These are phyloP conservation scores for Cryphonectria carpinicola DNA, from an alignment of 2,329 filamentous ascomycete species.

Conservation along the genomic window DNA sequence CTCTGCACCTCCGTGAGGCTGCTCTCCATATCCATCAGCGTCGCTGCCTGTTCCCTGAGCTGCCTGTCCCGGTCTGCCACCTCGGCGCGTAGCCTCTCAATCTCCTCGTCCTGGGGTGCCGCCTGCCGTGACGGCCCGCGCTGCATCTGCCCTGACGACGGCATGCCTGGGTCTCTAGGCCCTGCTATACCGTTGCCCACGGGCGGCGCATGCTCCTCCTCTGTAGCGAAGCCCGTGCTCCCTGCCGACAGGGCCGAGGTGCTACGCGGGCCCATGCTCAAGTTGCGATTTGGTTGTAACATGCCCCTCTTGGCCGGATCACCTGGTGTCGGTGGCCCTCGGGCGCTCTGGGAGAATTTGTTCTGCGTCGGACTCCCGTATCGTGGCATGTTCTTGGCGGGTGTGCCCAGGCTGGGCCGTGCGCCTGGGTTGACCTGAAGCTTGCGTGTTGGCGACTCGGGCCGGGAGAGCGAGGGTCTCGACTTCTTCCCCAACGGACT, in stretches of 20 bases:
- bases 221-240: constrained; percentile 50
- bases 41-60: constrained; percentile 83
- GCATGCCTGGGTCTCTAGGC: constrained; percentile 37
- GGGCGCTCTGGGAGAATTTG: constrained; percentile 67
- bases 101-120: constrained; percentile 66
- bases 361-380: constrained; percentile 63
- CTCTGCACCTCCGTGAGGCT: constrained; percentile 77
- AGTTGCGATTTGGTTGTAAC: constrained; percentile 52
- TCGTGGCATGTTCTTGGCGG: constrained; percentile 57
- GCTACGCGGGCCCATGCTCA: constrained; percentile 60
- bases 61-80: constrained; percentile 85
- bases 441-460: constrained; percentile 82
- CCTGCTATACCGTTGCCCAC: constrained; percentile 54
- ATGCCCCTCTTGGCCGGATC: constrained; percentile 61
- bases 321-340: constrained; percentile 54
- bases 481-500: constrained; percentile 74
- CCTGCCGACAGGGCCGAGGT: constrained; percentile 59
- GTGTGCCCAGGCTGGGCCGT: constrained; percentile 61
- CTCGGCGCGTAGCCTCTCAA: constrained; percentile 72
- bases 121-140: constrained; percentile 57
- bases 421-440: constrained; percentile 65
- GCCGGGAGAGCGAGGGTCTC: constrained; percentile 79
- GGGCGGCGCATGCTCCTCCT: constrained; percentile 62
- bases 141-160: constrained; percentile 55
- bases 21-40: constrained; percentile 86